Conservation (phyloP, 2,329 filamentous ascomycete genomes). For the Beauveria varroae region DNA sequence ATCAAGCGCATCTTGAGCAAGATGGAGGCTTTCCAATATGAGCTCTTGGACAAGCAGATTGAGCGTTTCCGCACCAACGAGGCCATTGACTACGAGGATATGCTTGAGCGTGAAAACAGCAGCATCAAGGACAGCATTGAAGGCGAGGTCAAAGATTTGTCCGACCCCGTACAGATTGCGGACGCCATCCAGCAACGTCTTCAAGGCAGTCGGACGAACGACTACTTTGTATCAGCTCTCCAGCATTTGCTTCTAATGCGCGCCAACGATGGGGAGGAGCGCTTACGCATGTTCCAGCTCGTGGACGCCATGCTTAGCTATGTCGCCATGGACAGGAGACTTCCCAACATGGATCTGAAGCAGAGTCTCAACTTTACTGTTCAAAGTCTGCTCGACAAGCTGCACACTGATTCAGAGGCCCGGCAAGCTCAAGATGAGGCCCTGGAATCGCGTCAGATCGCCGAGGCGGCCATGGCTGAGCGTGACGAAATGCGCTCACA, state of each 20-base stretch:
- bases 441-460: slow-evolving; percentile 81
- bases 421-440: slow-evolving; percentile 88
- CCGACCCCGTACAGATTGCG: slow-evolving; percentile 85
- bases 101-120: slow-evolving; percentile 83
- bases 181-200: slow-evolving; percentile 87
- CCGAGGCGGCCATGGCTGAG: slow-evolving; percentile 92
- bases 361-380: slow-evolving; percentile 97
- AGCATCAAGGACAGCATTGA: slow-evolving; percentile 85
- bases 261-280: slow-evolving; percentile 86
- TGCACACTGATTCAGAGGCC: slow-evolving; percentile 94
- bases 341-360: slow-evolving; percentile 96
- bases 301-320: slow-evolving; percentile 99
- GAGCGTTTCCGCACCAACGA: slow-evolving; percentile 90
- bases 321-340: slow-evolving; percentile 91
- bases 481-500: slow-evolving; percentile 88
- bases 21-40: slow-evolving; percentile 98
- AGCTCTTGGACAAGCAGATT: slow-evolving; percentile 96
- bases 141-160: slow-evolving; percentile 83
- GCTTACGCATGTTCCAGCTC: slow-evolving; percentile 90
- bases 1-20: slow-evolving; percentile 91
- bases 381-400: slow-evolving; percentile 86
- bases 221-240: slow-evolving; percentile 92
- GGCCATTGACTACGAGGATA: slow-evolving; percentile 96
- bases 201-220: slow-evolving; percentile 74
- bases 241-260: slow-evolving; percentile 91